Evolutionary conservation across 2,329 filamentous ascomycete genomes (phyloP), one percentile per base, ranked within the genome.

Genomic region (Aspergillus persii): DNA sequence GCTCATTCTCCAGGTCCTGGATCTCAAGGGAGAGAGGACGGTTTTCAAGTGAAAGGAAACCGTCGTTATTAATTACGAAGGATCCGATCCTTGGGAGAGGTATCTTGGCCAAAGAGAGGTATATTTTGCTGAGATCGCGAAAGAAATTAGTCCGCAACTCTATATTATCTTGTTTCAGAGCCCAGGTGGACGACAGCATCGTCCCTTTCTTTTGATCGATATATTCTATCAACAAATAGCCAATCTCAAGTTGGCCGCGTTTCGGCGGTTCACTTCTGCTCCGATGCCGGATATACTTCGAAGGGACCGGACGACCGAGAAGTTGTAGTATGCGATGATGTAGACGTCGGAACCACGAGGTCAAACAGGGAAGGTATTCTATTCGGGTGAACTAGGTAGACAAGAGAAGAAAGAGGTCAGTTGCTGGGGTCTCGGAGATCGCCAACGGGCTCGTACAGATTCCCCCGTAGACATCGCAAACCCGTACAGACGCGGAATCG

Each of bases 11-110:
- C 50, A 62, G 29, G 41, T 50, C 18, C 29, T 59, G 57, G 8
- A 63, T 41, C 30, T 63, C 56, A 41, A 62, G 15, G 8, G 61
- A 54, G 9, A 65, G 56, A 15, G 59, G 57, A 1, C 60, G 54
- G n/a, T 62, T 63, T 3, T 9, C 41, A 27, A 70, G 53, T 1
- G 8, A 26, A n/a, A 71, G 51, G 46, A 62, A 60, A 8, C 70
- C 68, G 6, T 67, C 33, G 3, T 67, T 51, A 51, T 73, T 61
- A 12, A 77, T 62, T 23, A 62, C 63, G 12, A 69, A 66, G 12
- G 73, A 76, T 5, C 73, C 72, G 52, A 77, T 76, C 8, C 66
- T 61, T 8, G 69, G 70, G 18, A 74, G 47, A 30, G 69, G 65
- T n/a, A 61, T 63, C 26, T 64, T 57, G 4, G 46, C 54, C 18